Conservation (phyloP, 2,329 filamentous ascomycete genomes). For the Paecilomyces fulvus region DNA sequence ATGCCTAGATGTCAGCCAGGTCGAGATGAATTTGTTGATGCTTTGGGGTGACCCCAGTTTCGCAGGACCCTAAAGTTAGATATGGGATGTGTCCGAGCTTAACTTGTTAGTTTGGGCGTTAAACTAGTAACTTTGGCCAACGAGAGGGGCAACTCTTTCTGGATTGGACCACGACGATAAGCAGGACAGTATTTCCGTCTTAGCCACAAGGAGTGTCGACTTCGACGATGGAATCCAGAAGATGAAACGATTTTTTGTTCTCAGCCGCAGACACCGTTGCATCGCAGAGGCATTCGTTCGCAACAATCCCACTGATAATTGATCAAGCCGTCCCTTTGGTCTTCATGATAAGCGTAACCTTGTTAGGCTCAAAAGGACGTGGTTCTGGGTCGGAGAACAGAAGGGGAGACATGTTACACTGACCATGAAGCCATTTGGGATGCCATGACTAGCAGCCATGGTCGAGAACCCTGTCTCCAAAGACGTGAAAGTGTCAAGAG, state of each 20-base stretch:
- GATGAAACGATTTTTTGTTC: neutral
- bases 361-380: neutral
- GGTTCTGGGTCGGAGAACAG: too few species aligned
- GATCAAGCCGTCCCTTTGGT: neutral
- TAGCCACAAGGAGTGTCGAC: neutral
- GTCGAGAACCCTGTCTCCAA: neutral
- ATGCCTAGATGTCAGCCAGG: neutral
- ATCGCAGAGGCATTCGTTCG: neutral
- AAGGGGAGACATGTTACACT: neutral
- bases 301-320: neutral
- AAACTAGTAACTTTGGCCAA: neutral
- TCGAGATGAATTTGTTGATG: neutral
- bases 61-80: neutral
- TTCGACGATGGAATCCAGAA: neutral
- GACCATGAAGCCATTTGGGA: neutral
- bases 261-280: neutral
- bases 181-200: neutral
- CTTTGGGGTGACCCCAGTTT: neutral
- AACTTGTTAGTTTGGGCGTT: neutral
- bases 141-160: neutral
- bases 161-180: neutral
- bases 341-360: neutral
- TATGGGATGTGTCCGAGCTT: neutral
- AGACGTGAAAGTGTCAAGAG: neutral
- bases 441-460: neutral